Conservation (phyloP, 208 protist genomes). For the Vickermania ingenoplastis region DNA sequence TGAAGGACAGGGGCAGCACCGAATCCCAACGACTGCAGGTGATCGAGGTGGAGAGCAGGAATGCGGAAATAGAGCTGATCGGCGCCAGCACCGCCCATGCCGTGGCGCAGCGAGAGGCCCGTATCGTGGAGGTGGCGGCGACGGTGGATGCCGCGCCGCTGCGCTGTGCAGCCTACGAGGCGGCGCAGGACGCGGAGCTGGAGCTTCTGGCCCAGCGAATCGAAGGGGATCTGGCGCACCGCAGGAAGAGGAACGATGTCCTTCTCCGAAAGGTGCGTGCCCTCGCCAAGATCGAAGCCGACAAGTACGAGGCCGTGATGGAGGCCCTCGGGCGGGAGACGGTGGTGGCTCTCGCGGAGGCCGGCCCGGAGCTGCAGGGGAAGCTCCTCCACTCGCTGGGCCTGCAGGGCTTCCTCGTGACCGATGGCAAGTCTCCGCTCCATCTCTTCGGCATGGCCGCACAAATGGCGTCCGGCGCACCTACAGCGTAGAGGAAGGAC, state of each 20-base stretch:
- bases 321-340: conserved; percentile 78
- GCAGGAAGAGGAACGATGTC: conserved; percentile 56
- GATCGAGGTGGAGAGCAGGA: conserved; percentile 51
- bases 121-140: conserved; percentile 40
- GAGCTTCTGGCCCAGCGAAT: conserved; percentile 33
- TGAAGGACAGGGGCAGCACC: conserved; percentile 42
- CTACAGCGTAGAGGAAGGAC: background rate
- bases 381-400: conserved; percentile 63
- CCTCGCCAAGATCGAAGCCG: conserved; percentile 54
- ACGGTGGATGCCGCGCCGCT: conserved; percentile 39
- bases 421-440: conserved; percentile 68
- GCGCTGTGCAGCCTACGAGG: conserved; percentile 37
- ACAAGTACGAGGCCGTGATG: conserved; percentile 76
- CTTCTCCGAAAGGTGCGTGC: conserved; percentile 46
- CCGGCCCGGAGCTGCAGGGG: conserved; percentile 82
- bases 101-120: conserved; percentile 55
- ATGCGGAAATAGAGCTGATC: conserved; percentile 56
- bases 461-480: conserved; percentile 35
- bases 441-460: conserved; percentile 87
- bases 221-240: conserved; percentile 62
- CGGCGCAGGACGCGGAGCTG: conserved; percentile 44
- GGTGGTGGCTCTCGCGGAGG: conserved; percentile 72
- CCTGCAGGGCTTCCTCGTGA: conserved; percentile 81
- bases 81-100: conserved; percentile 68
- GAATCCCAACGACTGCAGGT: conserved; percentile 59